These are phyloP conservation scores for Aureobasidium sp. DNA, from an alignment of 2,329 filamentous ascomycete species.

Conservation along the genomic window DNA sequence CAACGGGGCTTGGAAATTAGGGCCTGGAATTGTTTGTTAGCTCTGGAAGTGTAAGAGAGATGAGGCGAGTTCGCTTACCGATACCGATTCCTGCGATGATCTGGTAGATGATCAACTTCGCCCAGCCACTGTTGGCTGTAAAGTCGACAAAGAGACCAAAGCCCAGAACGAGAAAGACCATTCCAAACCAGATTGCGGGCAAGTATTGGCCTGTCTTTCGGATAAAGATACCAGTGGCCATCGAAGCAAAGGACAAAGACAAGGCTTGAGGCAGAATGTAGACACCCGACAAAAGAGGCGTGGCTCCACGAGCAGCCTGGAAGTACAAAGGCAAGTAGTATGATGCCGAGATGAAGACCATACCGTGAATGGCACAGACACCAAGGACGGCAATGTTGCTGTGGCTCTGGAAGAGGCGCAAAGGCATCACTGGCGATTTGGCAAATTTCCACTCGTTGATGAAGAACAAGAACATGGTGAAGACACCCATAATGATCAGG, in stretches of 20 bases:
- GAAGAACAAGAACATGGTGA: constrained; percentile 51
- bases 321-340: constrained; percentile 86
- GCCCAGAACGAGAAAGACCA: constrained; percentile 33
- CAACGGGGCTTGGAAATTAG: constrained; percentile 60
- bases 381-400: constrained; percentile 61
- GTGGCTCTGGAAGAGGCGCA: constrained; percentile 59
- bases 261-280: constrained; percentile 37
- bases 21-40: constrained; percentile 29
- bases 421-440: constrained; percentile 70
- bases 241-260: constrained; percentile 27
- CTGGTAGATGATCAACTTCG: constrained; percentile 45
- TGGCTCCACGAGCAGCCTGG: constrained; percentile 63
- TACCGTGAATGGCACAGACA: constrained; percentile 65
- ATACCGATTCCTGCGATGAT: constrained; percentile 58
- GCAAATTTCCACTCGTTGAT: constrained; percentile 67
- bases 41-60: background rate
- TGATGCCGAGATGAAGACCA: constrained; percentile 67
- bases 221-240: constrained; percentile 35
- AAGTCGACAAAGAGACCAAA: constrained; percentile 35
- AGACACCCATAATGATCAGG: constrained; percentile 17
- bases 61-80: constrained; percentile 23
- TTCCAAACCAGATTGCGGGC: constrained; percentile 47
- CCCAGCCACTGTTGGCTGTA: constrained; percentile 28
- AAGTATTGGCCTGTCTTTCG: constrained; percentile 41
- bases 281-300: constrained; percentile 65